A percentile compares a stretch with the other conserved stretches of the same genome.
Evolutionary conservation across 2,329 filamentous ascomycete genomes (phyloP).

Genomic region (Trichoderma polysporum): DNA sequence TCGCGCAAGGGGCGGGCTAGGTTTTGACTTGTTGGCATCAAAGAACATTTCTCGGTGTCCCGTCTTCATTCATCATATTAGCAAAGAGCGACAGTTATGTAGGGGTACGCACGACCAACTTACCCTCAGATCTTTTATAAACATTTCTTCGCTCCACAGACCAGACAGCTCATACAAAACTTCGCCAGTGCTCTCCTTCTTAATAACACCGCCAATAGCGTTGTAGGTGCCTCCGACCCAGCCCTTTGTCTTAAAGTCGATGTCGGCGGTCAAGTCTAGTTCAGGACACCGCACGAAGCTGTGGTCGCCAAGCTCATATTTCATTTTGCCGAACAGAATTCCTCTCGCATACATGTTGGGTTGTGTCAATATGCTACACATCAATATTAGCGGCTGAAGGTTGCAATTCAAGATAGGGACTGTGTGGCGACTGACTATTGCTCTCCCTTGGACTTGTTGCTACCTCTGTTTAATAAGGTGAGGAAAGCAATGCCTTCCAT

Average conservation of each 20-base stretch:
- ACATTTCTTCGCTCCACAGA: conserved; percentile 94
- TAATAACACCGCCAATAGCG: conserved; percentile 88
- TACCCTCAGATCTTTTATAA: conserved; percentile 78
- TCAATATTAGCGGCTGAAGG: background rate
- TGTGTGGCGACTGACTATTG: conserved; percentile 70
- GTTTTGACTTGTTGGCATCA: conserved; percentile 75
- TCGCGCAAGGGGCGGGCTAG: conserved; percentile 69
- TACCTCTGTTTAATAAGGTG: conserved; percentile 74
- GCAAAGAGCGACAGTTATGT: background rate
- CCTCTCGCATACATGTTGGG: conserved; percentile 99
- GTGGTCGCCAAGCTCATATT: conserved; percentile 96
- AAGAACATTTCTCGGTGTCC: conserved; percentile 89
- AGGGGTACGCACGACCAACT: conserved; percentile 30
- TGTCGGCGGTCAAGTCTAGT: conserved; percentile 78
- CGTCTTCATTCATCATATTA: conserved; percentile 54
- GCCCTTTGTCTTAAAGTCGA: conserved; percentile 98
- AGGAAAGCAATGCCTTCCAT: conserved; percentile 97
- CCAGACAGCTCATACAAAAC: conserved; percentile 88
- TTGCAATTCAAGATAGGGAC: conserved; percentile 9
- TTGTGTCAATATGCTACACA: conserved; percentile 77
- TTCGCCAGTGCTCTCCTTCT: conserved; percentile 82
- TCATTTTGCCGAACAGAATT: conserved; percentile 98
- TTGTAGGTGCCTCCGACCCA: conserved; percentile 98
- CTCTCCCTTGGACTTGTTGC: conserved; percentile 66
- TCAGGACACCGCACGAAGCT: conserved; percentile 91